Evolutionary conservation across 2,329 filamentous ascomycete species (phyloP), one percentile per base, ranked within the genome.

Genomic region (Colletotrichum graminicola): DNA sequence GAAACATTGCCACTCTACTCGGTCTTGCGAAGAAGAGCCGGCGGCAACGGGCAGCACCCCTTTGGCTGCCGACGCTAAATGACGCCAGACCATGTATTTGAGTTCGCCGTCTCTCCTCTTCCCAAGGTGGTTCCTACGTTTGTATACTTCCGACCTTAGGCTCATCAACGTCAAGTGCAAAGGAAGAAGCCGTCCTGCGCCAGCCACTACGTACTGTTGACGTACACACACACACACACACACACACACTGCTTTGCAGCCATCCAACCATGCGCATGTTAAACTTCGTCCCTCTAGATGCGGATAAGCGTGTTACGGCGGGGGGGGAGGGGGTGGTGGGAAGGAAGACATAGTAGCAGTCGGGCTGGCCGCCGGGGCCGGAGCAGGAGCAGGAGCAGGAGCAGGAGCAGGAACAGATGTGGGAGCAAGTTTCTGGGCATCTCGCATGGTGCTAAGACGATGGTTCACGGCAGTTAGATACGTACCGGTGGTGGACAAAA

Each of bases 401-500:
- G 68, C 34, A 67, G 43, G 18, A n/a, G 43, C 43, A 45, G 41
- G 14, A 18, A 16, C 56, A 55, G 29, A 43, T 43, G 62, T 70
- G 62, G 32, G 67, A 62, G 67, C 64, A 71, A 43, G 64, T 71
- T 67, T 67, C 57, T 52, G 41, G 62, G 56, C 67, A 71, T 45
- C 51, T 47, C 51, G 49, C 49, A 65, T 62, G 59, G 52, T 52
- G 49, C 45, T 45, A 47, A 63, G 45, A 26, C 41, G 63, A 54
- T 66, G 12, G 51, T 57, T 59, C 63, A 57, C 55, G 67, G 67
- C 49, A 70, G 56, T 66, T 49, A 29, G 67, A 39, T 66, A 69
- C 66, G 66, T 69, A 66, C 66, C 43, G 34, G 14, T 45, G 18
- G 34, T 41, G 34, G 47, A 11, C 43, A 39, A 55, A n/a, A 41